phyloP scores from a whole-genome alignment of 2,329 filamentous ascomycete species.

The Penicillium paneum region DNA sequence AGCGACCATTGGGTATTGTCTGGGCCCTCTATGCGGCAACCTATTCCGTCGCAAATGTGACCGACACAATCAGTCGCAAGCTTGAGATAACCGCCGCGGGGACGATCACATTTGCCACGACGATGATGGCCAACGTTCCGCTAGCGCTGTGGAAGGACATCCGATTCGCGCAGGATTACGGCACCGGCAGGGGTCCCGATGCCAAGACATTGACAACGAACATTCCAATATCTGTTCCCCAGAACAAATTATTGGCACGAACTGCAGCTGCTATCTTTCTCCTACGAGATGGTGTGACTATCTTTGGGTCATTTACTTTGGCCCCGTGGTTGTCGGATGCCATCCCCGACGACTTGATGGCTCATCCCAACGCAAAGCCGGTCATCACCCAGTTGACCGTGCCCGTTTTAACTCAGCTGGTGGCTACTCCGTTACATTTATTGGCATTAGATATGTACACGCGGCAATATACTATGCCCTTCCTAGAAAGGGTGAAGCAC shows the following conservation, averaged over 20 bases:
- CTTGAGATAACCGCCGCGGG: constrained; percentile 51
- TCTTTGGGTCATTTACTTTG: constrained; percentile 55
- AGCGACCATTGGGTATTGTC: constrained; percentile 39
- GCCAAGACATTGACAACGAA: constrained; percentile 60
- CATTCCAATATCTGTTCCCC: background rate
- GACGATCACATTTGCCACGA: constrained; percentile 62
- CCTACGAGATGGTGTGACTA: constrained; percentile 74
- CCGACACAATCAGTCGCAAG: constrained; percentile 71
- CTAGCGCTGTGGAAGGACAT: constrained; percentile 33
- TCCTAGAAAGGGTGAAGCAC: constrained; percentile 56
- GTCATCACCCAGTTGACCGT: constrained; percentile 66
- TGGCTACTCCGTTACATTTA: constrained; percentile 78
- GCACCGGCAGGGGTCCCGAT: constrained; percentile 49
- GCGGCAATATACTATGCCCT: constrained; percentile 29
- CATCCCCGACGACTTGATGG: constrained; percentile 24
- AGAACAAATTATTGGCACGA: constrained; percentile 13
- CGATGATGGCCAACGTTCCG: constrained; percentile 32
- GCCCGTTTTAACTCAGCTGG: constrained; percentile 70
- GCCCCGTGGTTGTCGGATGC: constrained; percentile 20
- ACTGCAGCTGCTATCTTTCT: constrained; percentile 61
- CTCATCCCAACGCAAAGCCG: constrained; percentile 22
- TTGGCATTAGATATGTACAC: constrained; percentile 86
- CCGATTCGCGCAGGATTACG: constrained; percentile 64
- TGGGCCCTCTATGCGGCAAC: constrained; percentile 72
- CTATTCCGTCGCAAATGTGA: constrained; percentile 76